Percentiles rank a stretch among this genome's conserved stretches.
Conservation (phyloP, 345 rosid genomes). For the Turnera subulata region DNA sequence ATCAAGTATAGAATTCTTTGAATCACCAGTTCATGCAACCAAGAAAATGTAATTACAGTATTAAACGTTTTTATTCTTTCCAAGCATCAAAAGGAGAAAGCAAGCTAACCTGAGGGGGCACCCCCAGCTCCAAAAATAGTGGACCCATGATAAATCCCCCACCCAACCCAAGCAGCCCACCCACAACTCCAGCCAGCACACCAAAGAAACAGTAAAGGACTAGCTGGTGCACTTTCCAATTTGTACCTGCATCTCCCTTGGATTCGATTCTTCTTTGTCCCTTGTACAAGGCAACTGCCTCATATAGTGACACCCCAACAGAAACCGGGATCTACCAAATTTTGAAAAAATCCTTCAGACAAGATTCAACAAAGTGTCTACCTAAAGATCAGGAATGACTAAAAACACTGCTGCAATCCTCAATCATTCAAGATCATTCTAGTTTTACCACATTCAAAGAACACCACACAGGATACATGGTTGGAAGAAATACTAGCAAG, state of each 20-base stretch:
- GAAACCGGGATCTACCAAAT: conserved; percentile 35
- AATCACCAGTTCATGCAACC: no score
- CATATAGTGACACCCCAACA: conserved; percentile 28
- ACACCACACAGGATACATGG: background rate
- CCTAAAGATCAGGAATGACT: background rate
- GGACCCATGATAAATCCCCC: conserved; percentile 47
- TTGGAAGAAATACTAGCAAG: background rate
- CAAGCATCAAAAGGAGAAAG: no score
- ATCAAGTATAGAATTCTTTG: no score
- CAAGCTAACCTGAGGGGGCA: conserved; percentile 35
- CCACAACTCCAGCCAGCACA: conserved; percentile 31
- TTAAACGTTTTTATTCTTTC: no score
- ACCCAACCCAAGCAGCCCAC: conserved; percentile 37
- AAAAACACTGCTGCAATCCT: background rate
- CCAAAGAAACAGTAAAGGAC: conserved; percentile 20
- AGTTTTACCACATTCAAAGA: no score
- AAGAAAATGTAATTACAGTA: no score
- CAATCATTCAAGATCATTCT: no score
- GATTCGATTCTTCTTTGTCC: conserved; percentile 32
- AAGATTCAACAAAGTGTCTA: background rate
- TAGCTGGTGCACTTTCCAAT: conserved; percentile 22
- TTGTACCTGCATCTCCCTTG: conserved; percentile 21
- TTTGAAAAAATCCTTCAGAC: background rate
- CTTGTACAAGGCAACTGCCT: conserved; percentile 32
- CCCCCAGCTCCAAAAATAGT: conserved; percentile 38